Evolutionary conservation across 306 rosid species (phyloP), one percentile per base, ranked within the genome.

Genomic region (Leucaena leucocephala): DNA sequence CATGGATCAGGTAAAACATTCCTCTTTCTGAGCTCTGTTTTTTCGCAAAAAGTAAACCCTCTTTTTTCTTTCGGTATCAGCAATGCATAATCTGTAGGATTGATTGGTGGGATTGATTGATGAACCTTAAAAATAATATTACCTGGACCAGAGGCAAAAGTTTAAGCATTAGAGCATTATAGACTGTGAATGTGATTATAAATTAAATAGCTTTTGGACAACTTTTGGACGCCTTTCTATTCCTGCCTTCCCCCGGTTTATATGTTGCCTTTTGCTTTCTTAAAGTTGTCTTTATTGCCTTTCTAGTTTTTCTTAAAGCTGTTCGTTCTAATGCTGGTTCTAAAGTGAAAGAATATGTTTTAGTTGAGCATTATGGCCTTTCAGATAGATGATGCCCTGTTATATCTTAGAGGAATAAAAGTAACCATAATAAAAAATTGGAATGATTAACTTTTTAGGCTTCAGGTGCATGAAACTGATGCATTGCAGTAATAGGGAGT

Each of bases 1-100:
- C 12, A 80, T 88, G 68, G 98, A 95, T 85, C 97, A 95, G 96
- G 98, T 86, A 88, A 83, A 82, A 15, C 36, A 35, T 15, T 69
- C 49, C 55, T 42, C 7, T 70, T 67, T 70, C 67, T 77, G 33
- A 36, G 42, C 12, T 40, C 19, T 22, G 42, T 34, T 64, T 66
- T 79, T 82, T 44, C 17, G 78, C 81, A 87, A 35, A 86, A 86
- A 68, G 34, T 49, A 42, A 66, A 42, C 40, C 61, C 68, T 70
- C 45, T 71, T 68, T 71, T 68, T 39, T 54, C 40, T 65, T 46
- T 85, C 66, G 71, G 62, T 36, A 66, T 57, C 57, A 42, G 57
- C 42, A 19, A 50, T 49, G 72, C 40, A 39, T 58, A 72, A 42
- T 68, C 68, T 71, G 64, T 52, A 19, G 38, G 58, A 35, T 65